These are phyloP conservation scores for Vitis amurensis DNA, from an alignment of 164 flowering plant genomes.

Conservation along the genomic window DNA sequence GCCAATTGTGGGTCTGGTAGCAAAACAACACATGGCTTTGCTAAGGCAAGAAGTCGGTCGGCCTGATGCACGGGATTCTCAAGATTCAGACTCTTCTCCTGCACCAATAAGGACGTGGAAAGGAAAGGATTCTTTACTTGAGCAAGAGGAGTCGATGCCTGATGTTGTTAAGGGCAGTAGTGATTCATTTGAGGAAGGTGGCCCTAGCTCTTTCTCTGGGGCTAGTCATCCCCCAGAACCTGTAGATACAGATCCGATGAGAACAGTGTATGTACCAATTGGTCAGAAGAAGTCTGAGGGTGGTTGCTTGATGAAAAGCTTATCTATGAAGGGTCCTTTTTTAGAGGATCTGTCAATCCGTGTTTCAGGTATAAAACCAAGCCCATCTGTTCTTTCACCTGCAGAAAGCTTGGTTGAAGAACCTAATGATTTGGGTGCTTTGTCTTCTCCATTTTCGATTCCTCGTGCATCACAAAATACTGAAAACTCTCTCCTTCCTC, in stretches of 20 bases:
- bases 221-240: slow-evolving; percentile 92
- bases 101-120: slow-evolving; percentile 40
- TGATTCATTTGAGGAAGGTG: slow-evolving; percentile 60
- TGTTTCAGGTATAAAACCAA: slow-evolving; percentile 46
- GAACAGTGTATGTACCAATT: slow-evolving; percentile 62
- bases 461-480: slow-evolving; percentile 63
- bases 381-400: slow-evolving; percentile 43
- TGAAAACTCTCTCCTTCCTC: slow-evolving; percentile 44
- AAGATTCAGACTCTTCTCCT: slow-evolving; percentile 23
- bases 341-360: slow-evolving; percentile 56
- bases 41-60: slow-evolving; percentile 22
- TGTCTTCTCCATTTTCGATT: slow-evolving; percentile 48
- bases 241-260: slow-evolving; percentile 69
- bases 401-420: slow-evolving; percentile 64
- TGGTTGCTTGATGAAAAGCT: slow-evolving; percentile 60
- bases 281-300: slow-evolving; percentile 55
- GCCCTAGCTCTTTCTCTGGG: slow-evolving; percentile 64
- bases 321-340: slow-evolving; percentile 72
- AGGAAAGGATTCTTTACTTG: slow-evolving; percentile 50
- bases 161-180: slow-evolving; percentile 47
- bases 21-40: slow-evolving; percentile 4
- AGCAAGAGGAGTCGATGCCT: slow-evolving; percentile 40
- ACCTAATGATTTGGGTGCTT: slow-evolving; percentile 41
- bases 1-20: slow-evolving; percentile 15
- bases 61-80: slow-evolving; percentile 25